Evolutionary conservation across 257 asterid genomes (phyloP).

Genomic region (Leonotis leonurus): DNA sequence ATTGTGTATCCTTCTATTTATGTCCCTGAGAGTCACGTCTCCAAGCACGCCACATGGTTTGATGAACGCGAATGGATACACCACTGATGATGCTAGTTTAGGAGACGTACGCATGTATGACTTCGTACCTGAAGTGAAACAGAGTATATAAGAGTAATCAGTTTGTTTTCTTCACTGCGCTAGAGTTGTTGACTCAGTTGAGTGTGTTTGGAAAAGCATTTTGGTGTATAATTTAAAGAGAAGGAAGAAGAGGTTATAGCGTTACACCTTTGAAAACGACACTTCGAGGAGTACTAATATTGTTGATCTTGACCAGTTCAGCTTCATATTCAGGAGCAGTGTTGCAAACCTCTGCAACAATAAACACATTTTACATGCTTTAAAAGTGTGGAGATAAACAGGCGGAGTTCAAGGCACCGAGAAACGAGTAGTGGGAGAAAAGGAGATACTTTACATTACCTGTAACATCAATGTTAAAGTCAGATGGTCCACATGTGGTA

Average conservation of each 20-base stretch:
- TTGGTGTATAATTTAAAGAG: not conserved
- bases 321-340: constrained; percentile 32
- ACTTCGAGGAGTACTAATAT: constrained; percentile 41
- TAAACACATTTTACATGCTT: not conserved
- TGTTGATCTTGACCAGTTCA: constrained; percentile 33
- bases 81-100: constrained; percentile 49
- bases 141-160: too few relatives aligned
- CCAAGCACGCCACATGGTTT: constrained; percentile 81
- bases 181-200: too few relatives aligned
- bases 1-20: constrained; percentile 57
- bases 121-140: constrained; percentile 75
- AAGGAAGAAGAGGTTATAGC: not conserved
- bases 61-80: constrained; percentile 68
- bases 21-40: constrained; percentile 78
- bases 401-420: not conserved
- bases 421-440: not conserved
- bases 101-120: constrained; percentile 65
- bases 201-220: not conserved
- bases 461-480: constrained; percentile 41
- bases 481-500: constrained; percentile 39
- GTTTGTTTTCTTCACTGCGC: too few relatives aligned
- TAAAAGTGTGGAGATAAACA: not conserved
- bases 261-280: constrained; percentile 76
- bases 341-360: constrained; percentile 48
- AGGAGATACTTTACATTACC: constrained; percentile 28